Base-by-base conservation (phyloP, 257 asterid genomes). In the Solanum bulbocastanum region DNA sequence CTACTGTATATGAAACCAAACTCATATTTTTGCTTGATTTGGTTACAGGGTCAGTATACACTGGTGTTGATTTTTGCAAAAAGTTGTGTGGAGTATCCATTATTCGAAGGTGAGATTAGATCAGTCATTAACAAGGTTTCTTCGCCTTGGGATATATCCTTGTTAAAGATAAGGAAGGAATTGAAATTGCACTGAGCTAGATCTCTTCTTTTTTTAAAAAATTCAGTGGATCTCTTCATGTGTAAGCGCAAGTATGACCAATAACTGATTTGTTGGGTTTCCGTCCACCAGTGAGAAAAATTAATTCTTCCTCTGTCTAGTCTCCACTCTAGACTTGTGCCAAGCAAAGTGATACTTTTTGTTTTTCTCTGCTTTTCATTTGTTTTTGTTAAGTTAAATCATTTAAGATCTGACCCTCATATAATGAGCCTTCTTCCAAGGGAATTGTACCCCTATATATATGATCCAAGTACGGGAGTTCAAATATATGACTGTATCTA, bases 1-100 rank as follows among this genome's bases (percentile, higher is more conserved):
- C 66, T 73, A 30, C 39, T 84, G 60, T 73, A 83, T 88, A 56
- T 52, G n/a, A 84, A 44, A 37, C 36, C 40, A 15, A 66, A 58
- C 78, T 89, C 88, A 76, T 52, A 60, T 73, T 84, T 89, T 75
- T 27, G 15, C 62, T 88, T 88, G 62, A 30, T 72, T 88, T 75
- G 84, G 86, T 83, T 93, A 89, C 94, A 97, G 99, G 94, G 44
- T 96, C 98, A 3, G 92, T 94, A 25, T 97, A 96, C 87, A 94
- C 93, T 86, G 99, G 99, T 87, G 99, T 97, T 83, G 99, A 97
- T 91, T 97, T 97, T 90, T 97, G 99, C 99, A 97, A 97, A 98
- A 97, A 96, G 92, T 90, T 97, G 68, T 97, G 99, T 88, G 99
- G 98, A 72, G 99, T 97, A 89, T 97, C 99, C 90, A 97, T 97